Conservation (phyloP, 116 monocot genomes). For the Iris pallida region DNA sequence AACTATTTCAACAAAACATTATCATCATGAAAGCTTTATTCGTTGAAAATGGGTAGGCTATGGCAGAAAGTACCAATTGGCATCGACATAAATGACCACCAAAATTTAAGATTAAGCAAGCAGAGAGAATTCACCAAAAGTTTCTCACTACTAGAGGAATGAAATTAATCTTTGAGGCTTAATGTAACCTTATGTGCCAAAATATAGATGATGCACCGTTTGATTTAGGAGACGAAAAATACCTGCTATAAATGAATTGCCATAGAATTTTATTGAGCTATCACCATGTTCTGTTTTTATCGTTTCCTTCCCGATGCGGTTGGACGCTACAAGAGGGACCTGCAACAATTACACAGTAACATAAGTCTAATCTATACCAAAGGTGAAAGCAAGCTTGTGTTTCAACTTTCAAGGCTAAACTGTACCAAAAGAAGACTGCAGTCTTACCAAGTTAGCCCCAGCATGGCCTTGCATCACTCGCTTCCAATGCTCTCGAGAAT, state of each 20-base stretch:
- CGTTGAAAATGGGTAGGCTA: no score
- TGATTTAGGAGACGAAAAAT: neutral
- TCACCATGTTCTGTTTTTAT: conserved; percentile 88
- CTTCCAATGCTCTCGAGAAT: conserved; percentile 91
- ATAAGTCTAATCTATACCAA: neutral
- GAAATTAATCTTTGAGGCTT: no score
- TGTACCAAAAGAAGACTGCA: neutral
- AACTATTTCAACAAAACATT: no score
- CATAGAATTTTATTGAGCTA: conserved; percentile 79
- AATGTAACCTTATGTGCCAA: no score
- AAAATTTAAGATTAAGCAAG: no score
- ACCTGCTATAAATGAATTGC: conserved; percentile 95
- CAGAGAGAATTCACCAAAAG: no score
- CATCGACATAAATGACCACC: no score
- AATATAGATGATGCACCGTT: no score
- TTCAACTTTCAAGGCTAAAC: neutral
- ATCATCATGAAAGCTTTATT: no score
- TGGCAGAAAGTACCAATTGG: no score
- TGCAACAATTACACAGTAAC: conserved; percentile 16
- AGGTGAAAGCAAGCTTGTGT: neutral
- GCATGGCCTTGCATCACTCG: conserved; percentile 98
- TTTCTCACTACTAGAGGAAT: no score
- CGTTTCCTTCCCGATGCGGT: conserved; percentile 79
- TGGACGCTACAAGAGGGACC: conserved; percentile 90
- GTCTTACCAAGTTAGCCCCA: conserved; percentile 81